Percentiles rank a stretch among this genome's conserved stretches.
phyloP scores from a whole-genome alignment of 768 basidiomycete genomes.

The Tulasnella sp. region DNA sequence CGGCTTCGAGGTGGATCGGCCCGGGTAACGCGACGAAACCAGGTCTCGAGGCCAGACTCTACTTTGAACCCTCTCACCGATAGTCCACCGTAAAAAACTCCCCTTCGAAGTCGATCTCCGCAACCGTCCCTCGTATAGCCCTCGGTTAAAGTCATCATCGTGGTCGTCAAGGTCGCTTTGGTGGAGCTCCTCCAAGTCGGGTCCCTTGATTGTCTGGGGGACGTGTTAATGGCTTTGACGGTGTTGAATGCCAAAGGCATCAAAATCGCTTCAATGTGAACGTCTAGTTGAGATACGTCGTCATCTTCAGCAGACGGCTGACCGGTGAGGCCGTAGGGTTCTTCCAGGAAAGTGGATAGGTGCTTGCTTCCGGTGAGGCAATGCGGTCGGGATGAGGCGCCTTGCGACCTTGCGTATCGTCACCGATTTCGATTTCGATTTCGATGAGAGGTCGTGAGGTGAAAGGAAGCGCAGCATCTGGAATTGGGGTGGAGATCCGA shows the following conservation, averaged over 20 bases:
- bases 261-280: constrained; percentile 7
- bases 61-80: neutral
- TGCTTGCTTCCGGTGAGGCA: neutral
- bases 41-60: neutral
- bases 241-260: constrained; percentile 16
- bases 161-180: neutral
- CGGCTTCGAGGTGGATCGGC: neutral
- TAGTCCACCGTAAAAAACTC: neutral
- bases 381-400: neutral
- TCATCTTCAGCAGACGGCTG: constrained; percentile 2
- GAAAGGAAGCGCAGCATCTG: neutral
- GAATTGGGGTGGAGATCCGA: neutral
- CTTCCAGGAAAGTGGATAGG: constrained; percentile 21
- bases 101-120: neutral
- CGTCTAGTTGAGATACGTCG: neutral
- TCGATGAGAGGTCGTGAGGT: neutral
- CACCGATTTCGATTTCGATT: neutral
- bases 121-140: neutral
- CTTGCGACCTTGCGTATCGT: neutral
- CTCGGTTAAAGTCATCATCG: neutral
- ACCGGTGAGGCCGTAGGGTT: neutral
- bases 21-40: neutral
- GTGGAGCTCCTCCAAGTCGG: neutral
- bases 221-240: neutral
- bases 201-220: neutral